These are phyloP conservation scores for Fusarium beomiforme DNA, from an alignment of 2,329 filamentous ascomycete species.

Conservation along the genomic window DNA sequence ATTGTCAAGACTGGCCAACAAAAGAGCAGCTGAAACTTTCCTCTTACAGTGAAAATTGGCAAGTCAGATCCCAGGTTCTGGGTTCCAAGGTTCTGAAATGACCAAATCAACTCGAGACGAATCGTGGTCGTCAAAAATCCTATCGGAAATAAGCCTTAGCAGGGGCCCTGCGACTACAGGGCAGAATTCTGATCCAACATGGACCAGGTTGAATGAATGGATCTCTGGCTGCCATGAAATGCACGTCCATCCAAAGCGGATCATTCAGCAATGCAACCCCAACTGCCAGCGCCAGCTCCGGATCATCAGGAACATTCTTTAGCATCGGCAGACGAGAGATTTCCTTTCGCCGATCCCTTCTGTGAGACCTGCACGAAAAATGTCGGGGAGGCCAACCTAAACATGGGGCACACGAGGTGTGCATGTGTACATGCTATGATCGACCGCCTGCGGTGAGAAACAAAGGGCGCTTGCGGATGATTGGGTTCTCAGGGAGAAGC, in stretches of 20 bases:
- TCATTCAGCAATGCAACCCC: background rate
- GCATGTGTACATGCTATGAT: background rate
- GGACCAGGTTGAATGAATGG: background rate
- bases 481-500: constrained; percentile 22
- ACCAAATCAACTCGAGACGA: constrained; percentile 21
- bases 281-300: background rate
- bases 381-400: background rate
- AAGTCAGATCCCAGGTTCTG: background rate
- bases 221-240: background rate
- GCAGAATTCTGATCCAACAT: background rate
- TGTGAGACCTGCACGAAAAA: background rate
- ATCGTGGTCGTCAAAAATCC: background rate
- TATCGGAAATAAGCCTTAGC: constrained; percentile 13
- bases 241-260: background rate
- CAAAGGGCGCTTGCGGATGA: background rate
- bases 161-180: background rate
- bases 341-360: background rate
- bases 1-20: background rate
- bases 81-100: constrained; percentile 21
- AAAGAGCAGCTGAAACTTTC: background rate
- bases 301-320: background rate
- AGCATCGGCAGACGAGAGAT: background rate
- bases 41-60: constrained; percentile 1
- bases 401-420: background rate
- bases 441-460: background rate